Evolutionary conservation across 495 filamentous ascomycete species (phyloP).

Genomic region (Endocarpon pusillum): DNA sequence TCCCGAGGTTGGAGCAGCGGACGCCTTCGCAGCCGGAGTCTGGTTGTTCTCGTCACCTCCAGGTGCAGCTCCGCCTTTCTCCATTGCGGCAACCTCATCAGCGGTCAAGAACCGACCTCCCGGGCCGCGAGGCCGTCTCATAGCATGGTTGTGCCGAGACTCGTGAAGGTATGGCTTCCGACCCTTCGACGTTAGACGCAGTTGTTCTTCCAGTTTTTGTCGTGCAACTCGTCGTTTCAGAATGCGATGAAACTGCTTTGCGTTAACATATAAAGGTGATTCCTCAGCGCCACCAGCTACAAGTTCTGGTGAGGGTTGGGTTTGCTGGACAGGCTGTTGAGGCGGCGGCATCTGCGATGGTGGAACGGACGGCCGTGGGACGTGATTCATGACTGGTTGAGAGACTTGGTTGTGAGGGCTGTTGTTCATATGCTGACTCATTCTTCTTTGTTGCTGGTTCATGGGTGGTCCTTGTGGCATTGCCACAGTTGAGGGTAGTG

Average conservation of each 20-base stretch:
- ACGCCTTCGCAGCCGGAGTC: constrained; percentile 14
- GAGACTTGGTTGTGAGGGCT: constrained; percentile 30
- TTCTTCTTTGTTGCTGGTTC: constrained; percentile 27
- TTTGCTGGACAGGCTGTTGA: constrained; percentile 37
- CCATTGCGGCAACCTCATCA: constrained; percentile 91
- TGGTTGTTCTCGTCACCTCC: constrained; percentile 21
- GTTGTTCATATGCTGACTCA: constrained; percentile 29
- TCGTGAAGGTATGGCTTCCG: constrained; percentile 96
- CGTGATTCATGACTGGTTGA: constrained; percentile 32
- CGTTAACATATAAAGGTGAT: constrained; percentile 92
- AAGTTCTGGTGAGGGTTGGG: constrained; percentile 71
- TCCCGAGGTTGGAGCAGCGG: constrained; percentile 14
- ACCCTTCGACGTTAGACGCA: constrained; percentile 84
- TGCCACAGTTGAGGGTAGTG: constrained; percentile 32
- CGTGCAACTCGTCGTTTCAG: constrained; percentile 83
- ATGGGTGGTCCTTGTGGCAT: constrained; percentile 28
- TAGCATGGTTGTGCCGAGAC: constrained; percentile 97
- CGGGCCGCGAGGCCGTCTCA: constrained; percentile 89
- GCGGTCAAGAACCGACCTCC: constrained; percentile 93
- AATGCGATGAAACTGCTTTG: constrained; percentile 96
- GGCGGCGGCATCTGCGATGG: constrained; percentile 32
- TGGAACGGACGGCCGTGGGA: constrained; percentile 29
- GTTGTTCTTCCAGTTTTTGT: constrained; percentile 78
- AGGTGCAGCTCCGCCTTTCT: constrained; percentile 29
- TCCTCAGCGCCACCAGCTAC: constrained; percentile 65